Evolutionary conservation across 306 rosid species (phyloP), one percentile per base, ranked within the genome.

Genomic region (Vicia faba): DNA sequence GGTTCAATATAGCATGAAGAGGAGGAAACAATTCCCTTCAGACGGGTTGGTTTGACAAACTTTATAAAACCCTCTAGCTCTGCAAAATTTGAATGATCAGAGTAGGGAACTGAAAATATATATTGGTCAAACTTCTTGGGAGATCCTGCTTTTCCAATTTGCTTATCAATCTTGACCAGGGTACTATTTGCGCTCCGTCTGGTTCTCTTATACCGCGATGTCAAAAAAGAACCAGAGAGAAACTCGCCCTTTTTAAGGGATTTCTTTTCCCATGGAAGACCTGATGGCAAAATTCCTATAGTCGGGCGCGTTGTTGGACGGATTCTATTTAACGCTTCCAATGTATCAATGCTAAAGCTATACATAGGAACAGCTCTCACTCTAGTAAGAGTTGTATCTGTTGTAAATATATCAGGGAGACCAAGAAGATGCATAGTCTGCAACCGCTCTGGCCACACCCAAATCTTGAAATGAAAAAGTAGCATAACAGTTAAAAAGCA

Each of bases 321-420:
- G 23, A 14, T 5, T 46, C 0, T 13, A 69, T 88, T 88, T 39
- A 88, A 73, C 14, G 53, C 84, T 72, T 86, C 88, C 38, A 88
- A 70, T 36, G 96, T 86, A 46, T 86, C 85, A 29, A 80, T 49
- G 64, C 81, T 86, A 55, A 88, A 88, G 82, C 96, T 86, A 60
- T 86, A 86, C 50, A 85, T 86, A 78, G 96, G 96, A 82, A 86
- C 87, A 64, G 89, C 96, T 79, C 92, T 79, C n/a, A 88, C 91
- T 79, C 89, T 80, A 31, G 96, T 86, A 49, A 80, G 79, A 76
- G 79, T 26, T 3, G 92, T 88, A 50, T 88, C 75, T 10, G 89
- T 86, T 8, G 96, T 88, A 63, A 88, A 88, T 53, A 44, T 73
- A 23, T 80, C 85, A 11, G 71, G 54, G 41, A 64, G 80, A 40